Evolutionary conservation across 1,284 basidiomycete genomes (phyloP), one percentile per base, ranked within the genome.

Genomic region (Apiotrichum mycotoxinovorans): DNA sequence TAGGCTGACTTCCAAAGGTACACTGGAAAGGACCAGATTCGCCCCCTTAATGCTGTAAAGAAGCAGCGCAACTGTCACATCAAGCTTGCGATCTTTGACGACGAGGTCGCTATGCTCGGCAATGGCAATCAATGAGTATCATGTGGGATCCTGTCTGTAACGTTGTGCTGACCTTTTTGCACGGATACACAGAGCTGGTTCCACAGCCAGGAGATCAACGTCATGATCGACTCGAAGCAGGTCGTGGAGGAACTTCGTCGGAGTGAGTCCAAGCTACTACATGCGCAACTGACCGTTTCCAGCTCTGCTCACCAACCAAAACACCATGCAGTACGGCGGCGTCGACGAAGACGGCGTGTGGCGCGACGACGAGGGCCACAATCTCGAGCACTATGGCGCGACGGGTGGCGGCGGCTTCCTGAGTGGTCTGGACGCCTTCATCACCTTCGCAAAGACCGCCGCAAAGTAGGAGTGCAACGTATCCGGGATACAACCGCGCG

Each of bases 51-150:
- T 63, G 87, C 88, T 2, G 83, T 78, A 33, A 79, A 81, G 67
- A 88, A 87, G 78, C 85, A 88, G 67, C 80, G 88, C 23, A 89
- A 88, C 70, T 89, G 87, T 65, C 87, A 88, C 66, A 82, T 88
- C 70, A 89, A 90, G 73, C 82, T 89, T 69, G 87, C 87, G 70
- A 80, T 83, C 37, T 82, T 88, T 61, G 88, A 90, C 67, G 84
- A 84, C 61, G 79, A 82, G 64, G 83, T 89, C 30, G 83, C 83
- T 22, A 88, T 90, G 57, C 78, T 84, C 26, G 87, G 88, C 18
- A 76, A 77, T 64, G 75, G 72, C 8, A 77, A 76, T 56, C 72
- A 75, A 60, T 46, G 14, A 46, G 44, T 46, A 46, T 46, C 44
- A 11, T 44, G 20, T 18, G 68, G 66, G 66, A 51, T 47, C 45